A percentile compares a stretch with the other conserved stretches of the same genome.
These are phyloP conservation scores for Ogataea haglerorum DNA, from an alignment of 805 yeast species.

Conservation along the genomic window DNA sequence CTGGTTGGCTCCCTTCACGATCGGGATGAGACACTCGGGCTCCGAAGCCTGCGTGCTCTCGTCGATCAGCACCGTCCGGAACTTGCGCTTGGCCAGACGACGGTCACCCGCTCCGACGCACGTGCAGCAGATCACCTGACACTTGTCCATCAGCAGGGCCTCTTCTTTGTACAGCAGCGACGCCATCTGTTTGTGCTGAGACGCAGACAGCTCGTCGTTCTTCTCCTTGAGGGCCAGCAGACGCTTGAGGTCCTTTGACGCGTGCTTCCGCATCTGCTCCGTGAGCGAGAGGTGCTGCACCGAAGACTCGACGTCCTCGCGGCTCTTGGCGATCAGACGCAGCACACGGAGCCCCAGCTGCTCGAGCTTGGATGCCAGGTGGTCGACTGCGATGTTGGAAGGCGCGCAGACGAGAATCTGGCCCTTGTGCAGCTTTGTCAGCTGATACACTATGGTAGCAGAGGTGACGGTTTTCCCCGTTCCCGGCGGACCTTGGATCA, in stretches of 20 bases:
- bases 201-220: slow-evolving; percentile 61
- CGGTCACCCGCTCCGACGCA: slow-evolving; percentile 89
- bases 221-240: slow-evolving; percentile 57
- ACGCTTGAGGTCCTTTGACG: slow-evolving; percentile 57
- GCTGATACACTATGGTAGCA: slow-evolving; percentile 79
- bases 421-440: slow-evolving; percentile 57
- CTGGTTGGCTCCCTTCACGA: slow-evolving; percentile 85
- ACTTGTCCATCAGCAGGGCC: slow-evolving; percentile 43
- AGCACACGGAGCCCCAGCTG: slow-evolving; percentile 74
- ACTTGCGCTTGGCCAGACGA: slow-evolving; percentile 52
- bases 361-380: slow-evolving; percentile 70
- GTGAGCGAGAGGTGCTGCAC: slow-evolving; percentile 58
- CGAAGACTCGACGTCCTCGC: slow-evolving; percentile 76
- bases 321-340: slow-evolving; percentile 67
- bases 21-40: slow-evolving; percentile 87
- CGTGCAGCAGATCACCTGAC: slow-evolving; percentile 84
- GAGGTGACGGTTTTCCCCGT: slow-evolving; percentile 96
- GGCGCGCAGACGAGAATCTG: slow-evolving; percentile 89
- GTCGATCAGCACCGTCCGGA: slow-evolving; percentile 81
- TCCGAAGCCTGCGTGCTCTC: slow-evolving; percentile 94
- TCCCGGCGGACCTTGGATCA: slow-evolving; percentile 96
- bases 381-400: slow-evolving; percentile 93
- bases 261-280: slow-evolving; percentile 43
- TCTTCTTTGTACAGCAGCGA: slow-evolving; percentile 48
- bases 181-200: slow-evolving; percentile 47